phyloP scores from a whole-genome alignment of 208 protist genomes.

The Crithidia bombi region DNA sequence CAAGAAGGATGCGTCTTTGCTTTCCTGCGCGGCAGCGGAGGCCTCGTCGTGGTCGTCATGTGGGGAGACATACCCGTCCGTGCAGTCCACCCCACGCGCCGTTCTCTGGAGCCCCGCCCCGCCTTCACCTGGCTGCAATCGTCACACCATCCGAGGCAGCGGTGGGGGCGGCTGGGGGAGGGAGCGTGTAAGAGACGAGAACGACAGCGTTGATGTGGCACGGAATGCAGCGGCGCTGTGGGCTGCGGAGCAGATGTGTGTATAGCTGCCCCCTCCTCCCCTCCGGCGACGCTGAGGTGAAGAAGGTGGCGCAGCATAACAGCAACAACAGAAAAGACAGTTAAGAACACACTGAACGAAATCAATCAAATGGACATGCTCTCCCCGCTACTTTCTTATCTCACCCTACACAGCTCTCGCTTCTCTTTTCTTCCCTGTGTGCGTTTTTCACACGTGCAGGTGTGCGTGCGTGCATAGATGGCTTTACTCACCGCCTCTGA shows the following conservation, averaged over 20 bases:
- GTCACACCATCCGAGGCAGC: background rate
- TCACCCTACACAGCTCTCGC: no score
- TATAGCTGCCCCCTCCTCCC: no score
- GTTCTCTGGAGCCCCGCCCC: constrained; percentile 7
- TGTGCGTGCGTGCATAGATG: background rate
- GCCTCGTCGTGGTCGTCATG: constrained; percentile 4
- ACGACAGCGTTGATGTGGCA: background rate
- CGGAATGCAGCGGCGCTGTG: background rate
- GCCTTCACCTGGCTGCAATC: background rate
- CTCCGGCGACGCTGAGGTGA: no score
- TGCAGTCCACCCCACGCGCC: background rate
- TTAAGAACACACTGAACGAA: no score
- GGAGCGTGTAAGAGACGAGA: background rate
- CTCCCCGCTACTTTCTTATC: background rate
- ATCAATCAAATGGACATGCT: no score
- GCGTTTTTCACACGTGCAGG: no score
- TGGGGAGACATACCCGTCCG: background rate
- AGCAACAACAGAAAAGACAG: background rate
- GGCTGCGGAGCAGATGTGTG: constrained; percentile 21
- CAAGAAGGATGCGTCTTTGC: background rate
- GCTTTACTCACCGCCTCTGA: no score
- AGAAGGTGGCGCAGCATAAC: no score
- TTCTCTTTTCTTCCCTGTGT: background rate
- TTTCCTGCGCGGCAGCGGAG: background rate
- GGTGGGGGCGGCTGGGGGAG: background rate